These are phyloP conservation scores for Rehmannia glutinosa DNA, from an alignment of 257 asterid species.

Conservation along the genomic window DNA sequence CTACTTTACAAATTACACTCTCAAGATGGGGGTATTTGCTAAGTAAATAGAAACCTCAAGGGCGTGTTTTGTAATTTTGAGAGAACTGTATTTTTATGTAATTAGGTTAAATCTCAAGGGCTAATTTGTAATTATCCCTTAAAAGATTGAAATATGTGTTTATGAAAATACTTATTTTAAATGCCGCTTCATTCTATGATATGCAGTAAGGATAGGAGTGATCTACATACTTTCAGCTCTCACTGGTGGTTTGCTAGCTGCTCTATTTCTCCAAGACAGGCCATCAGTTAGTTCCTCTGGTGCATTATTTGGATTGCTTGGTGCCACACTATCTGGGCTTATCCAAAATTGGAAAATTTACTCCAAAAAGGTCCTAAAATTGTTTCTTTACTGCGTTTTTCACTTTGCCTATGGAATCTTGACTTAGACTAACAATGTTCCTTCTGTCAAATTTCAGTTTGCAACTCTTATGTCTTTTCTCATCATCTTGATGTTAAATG, in stretches of 20 bases:
- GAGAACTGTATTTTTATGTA: too few species aligned
- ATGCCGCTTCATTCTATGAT: not conserved
- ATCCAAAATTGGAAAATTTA: conserved; percentile 63
- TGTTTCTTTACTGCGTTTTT: not conserved
- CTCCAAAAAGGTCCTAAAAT: conserved; percentile 51
- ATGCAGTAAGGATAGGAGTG: conserved; percentile 62
- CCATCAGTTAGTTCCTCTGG: conserved; percentile 83
- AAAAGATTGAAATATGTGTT: not conserved
- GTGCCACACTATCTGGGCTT: conserved; percentile 70
- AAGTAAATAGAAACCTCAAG: not conserved
- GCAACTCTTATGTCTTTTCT: conserved; percentile 42
- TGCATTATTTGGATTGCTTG: conserved; percentile 82
- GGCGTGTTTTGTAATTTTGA: too few species aligned
- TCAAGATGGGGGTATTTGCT: not conserved
- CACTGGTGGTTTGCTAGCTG: conserved; percentile 62
- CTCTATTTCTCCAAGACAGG: conserved; percentile 69
- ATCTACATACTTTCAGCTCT: conserved; percentile 71
- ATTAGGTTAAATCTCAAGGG: too few species aligned
- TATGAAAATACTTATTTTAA: not conserved
- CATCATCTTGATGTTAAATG: conserved; percentile 43
- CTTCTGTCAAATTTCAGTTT: conserved; percentile 34
- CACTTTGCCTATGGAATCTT: not conserved
- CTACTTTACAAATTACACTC: not conserved
- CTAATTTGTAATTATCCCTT: not conserved
- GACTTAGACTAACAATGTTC: not conserved